Evolutionary conservation across 305 asterid species (phyloP), one percentile per base, ranked within the genome.

Genomic region (Solanum hybrid): DNA sequence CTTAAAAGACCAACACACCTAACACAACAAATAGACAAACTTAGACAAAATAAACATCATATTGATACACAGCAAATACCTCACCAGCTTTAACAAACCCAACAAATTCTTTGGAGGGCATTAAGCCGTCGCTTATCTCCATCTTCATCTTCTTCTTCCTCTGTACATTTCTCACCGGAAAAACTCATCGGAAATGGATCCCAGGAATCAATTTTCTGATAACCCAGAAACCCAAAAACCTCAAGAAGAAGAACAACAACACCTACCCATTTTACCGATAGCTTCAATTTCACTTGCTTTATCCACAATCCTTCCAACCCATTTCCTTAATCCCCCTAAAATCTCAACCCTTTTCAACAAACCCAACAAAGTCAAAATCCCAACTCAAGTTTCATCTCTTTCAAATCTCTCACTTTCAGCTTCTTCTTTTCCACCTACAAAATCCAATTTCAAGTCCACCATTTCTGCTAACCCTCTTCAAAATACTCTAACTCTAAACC

Each of bases 271-370:
- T 40, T 71, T 92, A 10, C 93, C 96, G 88, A 31, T 92, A 13
- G 99, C 99, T 31, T 95, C 99, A 29, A 93, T 97, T 27, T 94
- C 99, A 0, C 93, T 95, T 22, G 94, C 99, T 32, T 92, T 97
- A 15, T 94, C 99, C 85, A 88, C 98, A 78, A 92, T 97, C 90
- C 91, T 95, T 75, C 98, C 99, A 27, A 87, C 94, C 91, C 96
- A 94, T 89, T 95, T 97, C 92, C 92, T 96, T 92, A 10, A 78
- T 32, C 93, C 97, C 0, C 94, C 98, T 7, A 95, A 90, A 89
- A 87, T 94, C 92, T 37, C 94, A 34, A 66, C 91, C 85, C 32
- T 89, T 66, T 81, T 91, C 89, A 87, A 77, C 40, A 80, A 80
- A 85, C 93, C 98, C 3, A n/a, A 72, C 94, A 93, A 93, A 87